A percentile compares a stretch with the other conserved stretches of the same genome.
phyloP scores from a whole-genome alignment of 2,329 filamentous ascomycete genomes.

The Chaetomium sp. region DNA sequence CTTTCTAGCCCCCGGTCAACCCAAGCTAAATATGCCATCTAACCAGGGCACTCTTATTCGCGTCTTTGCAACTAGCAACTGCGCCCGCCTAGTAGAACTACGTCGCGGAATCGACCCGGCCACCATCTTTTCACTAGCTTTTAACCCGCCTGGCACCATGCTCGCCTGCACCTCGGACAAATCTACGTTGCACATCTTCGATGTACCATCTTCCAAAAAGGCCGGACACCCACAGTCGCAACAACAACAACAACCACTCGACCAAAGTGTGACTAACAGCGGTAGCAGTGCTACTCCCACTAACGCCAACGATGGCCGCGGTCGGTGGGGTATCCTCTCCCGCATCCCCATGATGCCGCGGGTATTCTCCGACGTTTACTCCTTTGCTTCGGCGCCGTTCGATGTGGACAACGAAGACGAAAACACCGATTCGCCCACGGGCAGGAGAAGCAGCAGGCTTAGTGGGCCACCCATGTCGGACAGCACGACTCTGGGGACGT shows the following conservation, averaged over 20 bases:
- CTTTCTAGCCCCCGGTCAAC: too few species aligned
- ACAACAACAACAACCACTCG: constrained; percentile 12
- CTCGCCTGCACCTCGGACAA: constrained; percentile 95
- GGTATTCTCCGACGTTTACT: constrained; percentile 85
- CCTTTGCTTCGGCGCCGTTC: constrained; percentile 73
- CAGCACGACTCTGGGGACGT: constrained; percentile 42
- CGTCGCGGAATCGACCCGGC: constrained; percentile 85
- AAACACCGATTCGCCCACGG: not conserved
- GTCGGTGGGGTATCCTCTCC: constrained; percentile 80
- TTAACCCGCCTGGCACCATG: constrained; percentile 73
- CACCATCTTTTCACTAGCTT: constrained; percentile 77
- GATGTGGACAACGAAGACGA: constrained; percentile 67
- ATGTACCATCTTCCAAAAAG: constrained; percentile 58
- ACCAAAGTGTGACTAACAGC: constrained; percentile 6
- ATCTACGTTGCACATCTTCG: constrained; percentile 89
- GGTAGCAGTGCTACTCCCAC: not conserved
- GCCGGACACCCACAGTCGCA: constrained; percentile 22
- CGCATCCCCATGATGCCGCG: constrained; percentile 79
- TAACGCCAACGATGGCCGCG: constrained; percentile 45
- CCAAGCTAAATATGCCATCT: too few species aligned
- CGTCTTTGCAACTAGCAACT: constrained; percentile 73
- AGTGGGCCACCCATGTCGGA: constrained; percentile 39
- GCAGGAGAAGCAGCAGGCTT: constrained; percentile 31
- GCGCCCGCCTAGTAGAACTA: constrained; percentile 75
- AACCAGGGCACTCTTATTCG: constrained; percentile 72